phyloP scores from a whole-genome alignment of 2,329 filamentous ascomycete genomes.

The Aspergillus sojae region DNA sequence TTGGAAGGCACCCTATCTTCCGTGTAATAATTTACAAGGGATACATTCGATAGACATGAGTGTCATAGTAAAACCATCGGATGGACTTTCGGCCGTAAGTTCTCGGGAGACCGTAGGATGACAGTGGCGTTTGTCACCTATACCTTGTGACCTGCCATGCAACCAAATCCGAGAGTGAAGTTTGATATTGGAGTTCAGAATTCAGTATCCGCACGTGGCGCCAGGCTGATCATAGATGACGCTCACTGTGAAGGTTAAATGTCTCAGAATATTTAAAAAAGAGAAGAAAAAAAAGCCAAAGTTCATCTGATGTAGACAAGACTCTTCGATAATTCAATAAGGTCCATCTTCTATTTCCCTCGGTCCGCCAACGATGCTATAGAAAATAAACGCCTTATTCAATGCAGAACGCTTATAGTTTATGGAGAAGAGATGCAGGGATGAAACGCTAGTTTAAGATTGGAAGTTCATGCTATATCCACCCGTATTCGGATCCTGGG shows the following conservation, averaged over 20 bases:
- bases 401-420: not conserved
- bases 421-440: not conserved
- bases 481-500: conserved; percentile 84
- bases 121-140: not conserved
- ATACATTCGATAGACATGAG: not conserved
- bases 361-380: not conserved
- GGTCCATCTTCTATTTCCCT: not conserved
- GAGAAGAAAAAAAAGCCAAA: not conserved
- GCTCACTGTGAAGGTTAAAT: not conserved
- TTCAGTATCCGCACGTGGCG: not conserved
- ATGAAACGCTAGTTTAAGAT: conserved; percentile 12
- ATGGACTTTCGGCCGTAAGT: not conserved
- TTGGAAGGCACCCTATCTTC: not conserved
- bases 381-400: conserved; percentile 1
- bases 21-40: not conserved
- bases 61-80: not conserved
- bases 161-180: not conserved
- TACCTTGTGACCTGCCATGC: not conserved
- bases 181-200: too few species aligned
- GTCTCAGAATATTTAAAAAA: not conserved
- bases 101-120: not conserved
- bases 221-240: not conserved
- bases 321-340: not conserved
- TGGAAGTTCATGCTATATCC: conserved; percentile 93
- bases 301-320: not conserved